phyloP scores from a whole-genome alignment of 2,329 filamentous ascomycete species.

The Alternaria atra region DNA sequence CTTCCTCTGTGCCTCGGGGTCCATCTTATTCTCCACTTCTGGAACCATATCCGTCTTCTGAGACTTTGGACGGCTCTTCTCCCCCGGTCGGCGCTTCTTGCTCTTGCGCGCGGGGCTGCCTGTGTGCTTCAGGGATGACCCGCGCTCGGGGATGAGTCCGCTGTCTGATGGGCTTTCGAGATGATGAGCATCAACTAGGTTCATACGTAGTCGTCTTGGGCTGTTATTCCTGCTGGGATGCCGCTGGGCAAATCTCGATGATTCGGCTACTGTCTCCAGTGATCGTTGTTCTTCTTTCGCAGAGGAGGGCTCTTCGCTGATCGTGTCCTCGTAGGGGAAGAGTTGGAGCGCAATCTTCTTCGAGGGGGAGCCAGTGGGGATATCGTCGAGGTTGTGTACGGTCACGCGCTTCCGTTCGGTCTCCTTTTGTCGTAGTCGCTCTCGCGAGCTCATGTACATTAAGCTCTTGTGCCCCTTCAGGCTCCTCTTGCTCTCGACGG shows the following conservation, averaged over 20 bases:
- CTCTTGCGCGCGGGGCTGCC: constrained; percentile 45
- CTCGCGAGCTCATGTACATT: constrained; percentile 78
- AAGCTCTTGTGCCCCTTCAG: constrained; percentile 62
- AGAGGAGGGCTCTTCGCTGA: constrained; percentile 47
- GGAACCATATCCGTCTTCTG: constrained; percentile 38
- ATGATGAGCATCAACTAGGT: constrained; percentile 33
- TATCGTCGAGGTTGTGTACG: constrained; percentile 54
- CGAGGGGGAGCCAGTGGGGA: constrained; percentile 37
- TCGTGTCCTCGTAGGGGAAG: constrained; percentile 47
- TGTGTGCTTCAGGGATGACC: constrained; percentile 46
- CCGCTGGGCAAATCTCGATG: constrained; percentile 39
- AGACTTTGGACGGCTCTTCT: constrained; percentile 36
- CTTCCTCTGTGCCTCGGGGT: constrained; percentile 33
- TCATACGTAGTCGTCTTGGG: constrained; percentile 40
- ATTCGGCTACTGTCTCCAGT: constrained; percentile 30
- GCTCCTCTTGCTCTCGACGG: constrained; percentile 48
- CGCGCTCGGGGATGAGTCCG: constrained; percentile 45
- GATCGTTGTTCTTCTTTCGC: constrained; percentile 20
- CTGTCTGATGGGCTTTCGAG: constrained; percentile 40
- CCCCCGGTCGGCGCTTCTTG: constrained; percentile 36
- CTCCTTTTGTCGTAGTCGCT: constrained; percentile 70
- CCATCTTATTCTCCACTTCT: constrained; percentile 38
- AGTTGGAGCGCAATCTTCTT: constrained; percentile 37
- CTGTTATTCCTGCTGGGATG: constrained; percentile 46
- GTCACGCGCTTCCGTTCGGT: constrained; percentile 67